Evolutionary conservation across 148 eudicot genomes (phyloP), one percentile per base, ranked within the genome.

Genomic region (Rhododendron simsii): DNA sequence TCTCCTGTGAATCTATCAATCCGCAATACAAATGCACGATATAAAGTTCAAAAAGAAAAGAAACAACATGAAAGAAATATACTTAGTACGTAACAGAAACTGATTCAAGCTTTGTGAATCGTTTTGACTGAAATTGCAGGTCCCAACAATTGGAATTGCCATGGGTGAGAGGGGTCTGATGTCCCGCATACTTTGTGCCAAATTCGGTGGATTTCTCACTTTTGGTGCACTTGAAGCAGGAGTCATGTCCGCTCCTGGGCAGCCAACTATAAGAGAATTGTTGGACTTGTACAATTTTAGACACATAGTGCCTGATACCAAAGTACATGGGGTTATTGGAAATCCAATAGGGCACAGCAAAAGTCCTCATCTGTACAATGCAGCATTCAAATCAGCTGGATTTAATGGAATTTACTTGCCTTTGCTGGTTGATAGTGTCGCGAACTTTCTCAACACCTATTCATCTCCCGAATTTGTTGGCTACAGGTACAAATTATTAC

Each of bases 271-370:
- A 57, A 87, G 88, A 26, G 96, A 93, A 65, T 84, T 95, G 81
- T 85, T 94, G 90, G 89, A 90, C 55, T 86, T 95, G 75, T 94
- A 92, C 90, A 95, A 95, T 83, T 93, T 95, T 87, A 93, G 98
- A 85, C 89, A 74, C 45, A 87, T 95, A 75, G 92, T 91, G 63
- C 87, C 90, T 28, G 94, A 93, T 65, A 95, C 98, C 44, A 93
- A 92, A 91, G 90, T 95, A 13, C 93, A 87, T 87, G 98, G 98
- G 83, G 86, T 95, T 65, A 90, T 95, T 41, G 98, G 98, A 85
- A 95, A 95, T 44, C 98, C 98, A 16, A 94, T 95, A 82, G 85
- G 94, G 50, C 98, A 95, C 88, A 95, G 98, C 92, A 95, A 95
- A 85, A 92, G 95, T 63, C 98, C 96, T 55, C 88, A 89, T 44